A percentile compares a stretch with the other conserved stretches of the same genome.
phyloP scores from a whole-genome alignment of 768 basidiomycete genomes.

The Lanmaoa rubissima region DNA sequence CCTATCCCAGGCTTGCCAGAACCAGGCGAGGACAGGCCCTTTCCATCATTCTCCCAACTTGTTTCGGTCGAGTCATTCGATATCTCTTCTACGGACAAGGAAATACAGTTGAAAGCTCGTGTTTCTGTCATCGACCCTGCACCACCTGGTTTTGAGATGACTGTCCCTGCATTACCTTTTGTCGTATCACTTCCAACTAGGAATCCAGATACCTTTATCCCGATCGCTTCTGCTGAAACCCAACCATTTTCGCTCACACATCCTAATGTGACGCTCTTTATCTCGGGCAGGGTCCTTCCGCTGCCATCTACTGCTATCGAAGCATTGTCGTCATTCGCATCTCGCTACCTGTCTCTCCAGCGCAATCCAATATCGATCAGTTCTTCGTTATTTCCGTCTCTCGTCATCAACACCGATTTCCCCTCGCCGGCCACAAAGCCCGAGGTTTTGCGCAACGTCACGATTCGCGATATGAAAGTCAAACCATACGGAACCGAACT shows the following conservation, averaged over 20 bases:
- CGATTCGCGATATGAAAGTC: conserved; percentile 74
- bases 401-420: conserved; percentile 51
- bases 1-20: conserved; percentile 62
- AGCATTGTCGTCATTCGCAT: conserved; percentile 59
- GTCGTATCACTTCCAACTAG: conserved; percentile 47
- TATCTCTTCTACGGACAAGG: conserved; percentile 35
- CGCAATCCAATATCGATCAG: conserved; percentile 58
- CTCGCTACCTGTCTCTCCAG: conserved; percentile 58
- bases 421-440: conserved; percentile 67
- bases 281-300: conserved; percentile 59
- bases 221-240: conserved; percentile 55
- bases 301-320: conserved; percentile 40
- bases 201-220: conserved; percentile 29
- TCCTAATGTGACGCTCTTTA: conserved; percentile 61
- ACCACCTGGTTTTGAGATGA: conserved; percentile 47
- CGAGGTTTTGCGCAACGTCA: conserved; percentile 65
- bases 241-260: conserved; percentile 59
- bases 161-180: conserved; percentile 61
- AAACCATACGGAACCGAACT: conserved; percentile 46
- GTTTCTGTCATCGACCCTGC: conserved; percentile 61
- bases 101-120: conserved; percentile 46
- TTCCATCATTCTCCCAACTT: conserved; percentile 58
- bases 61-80: conserved; percentile 59
- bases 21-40: conserved; percentile 48
- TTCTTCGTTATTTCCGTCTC: conserved; percentile 50